Conservation (phyloP, 768 basidiomycete species). For the Xanthoconium stramineum region DNA sequence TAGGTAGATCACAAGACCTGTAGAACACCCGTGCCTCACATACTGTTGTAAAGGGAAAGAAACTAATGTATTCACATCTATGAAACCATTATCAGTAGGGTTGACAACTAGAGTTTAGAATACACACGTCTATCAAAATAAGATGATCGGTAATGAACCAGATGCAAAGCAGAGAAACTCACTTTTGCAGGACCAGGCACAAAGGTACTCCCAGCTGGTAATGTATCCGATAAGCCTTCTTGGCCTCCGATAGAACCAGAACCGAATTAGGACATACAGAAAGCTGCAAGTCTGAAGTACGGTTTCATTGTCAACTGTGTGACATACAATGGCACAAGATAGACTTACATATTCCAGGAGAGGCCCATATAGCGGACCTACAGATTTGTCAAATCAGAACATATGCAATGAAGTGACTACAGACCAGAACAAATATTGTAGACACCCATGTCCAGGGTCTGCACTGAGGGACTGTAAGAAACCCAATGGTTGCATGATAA, state of each 20-base stretch:
- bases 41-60: not conserved
- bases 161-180: not conserved
- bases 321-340: too few species aligned
- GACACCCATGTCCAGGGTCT: too few species aligned
- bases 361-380: constrained; percentile 3
- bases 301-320: not conserved
- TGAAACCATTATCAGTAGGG: not conserved
- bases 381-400: not conserved
- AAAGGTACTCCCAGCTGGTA: too few species aligned
- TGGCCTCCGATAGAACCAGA: too few species aligned
- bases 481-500: too few species aligned
- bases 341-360: not conserved
- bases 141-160: not conserved
- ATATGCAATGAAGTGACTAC: too few species aligned
- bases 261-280: not conserved
- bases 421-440: too few species aligned
- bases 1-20: not conserved
- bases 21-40: not conserved
- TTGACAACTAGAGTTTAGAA: not conserved
- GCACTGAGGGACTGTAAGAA: too few species aligned
- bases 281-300: not conserved
- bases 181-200: not conserved
- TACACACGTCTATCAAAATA: not conserved
- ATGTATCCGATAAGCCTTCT: too few species aligned
- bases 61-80: not conserved